Conservation (phyloP, 768 basidiomycete species). For the Panus rudis region DNA sequence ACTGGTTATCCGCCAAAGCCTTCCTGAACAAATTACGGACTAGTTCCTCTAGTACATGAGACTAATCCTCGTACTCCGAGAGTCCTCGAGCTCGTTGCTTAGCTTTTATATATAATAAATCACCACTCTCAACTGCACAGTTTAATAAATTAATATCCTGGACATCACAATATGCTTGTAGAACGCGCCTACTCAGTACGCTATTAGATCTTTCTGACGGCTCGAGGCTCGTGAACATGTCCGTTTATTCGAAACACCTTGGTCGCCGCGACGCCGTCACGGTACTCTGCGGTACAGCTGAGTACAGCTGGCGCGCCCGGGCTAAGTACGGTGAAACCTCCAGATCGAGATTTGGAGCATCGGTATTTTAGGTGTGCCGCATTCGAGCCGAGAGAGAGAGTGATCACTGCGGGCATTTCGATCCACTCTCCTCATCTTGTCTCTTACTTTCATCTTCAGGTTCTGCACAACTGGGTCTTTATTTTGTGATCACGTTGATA, state of each 20-base stretch:
- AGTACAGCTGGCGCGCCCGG: too few species aligned
- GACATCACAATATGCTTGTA: too few species aligned
- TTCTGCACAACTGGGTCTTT: background rate
- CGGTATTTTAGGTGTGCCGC: too few species aligned
- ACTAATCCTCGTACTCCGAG: background rate
- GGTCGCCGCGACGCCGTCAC: too few species aligned
- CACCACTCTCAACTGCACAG: background rate
- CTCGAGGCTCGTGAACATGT: too few species aligned
- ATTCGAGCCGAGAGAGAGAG: background rate
- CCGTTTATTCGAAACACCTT: too few species aligned
- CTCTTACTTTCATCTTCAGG: background rate
- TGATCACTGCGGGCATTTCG: background rate
- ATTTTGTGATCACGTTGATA: background rate
- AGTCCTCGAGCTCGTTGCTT: background rate
- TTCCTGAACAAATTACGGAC: constrained; percentile 16
- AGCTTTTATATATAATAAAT: background rate
- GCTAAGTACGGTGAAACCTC: too few species aligned
- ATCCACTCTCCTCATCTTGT: background rate
- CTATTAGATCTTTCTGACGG: too few species aligned
- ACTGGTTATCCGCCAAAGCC: constrained; percentile 49
- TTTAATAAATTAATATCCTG: too few species aligned
- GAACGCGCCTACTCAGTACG: too few species aligned
- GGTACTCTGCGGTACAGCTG: too few species aligned
- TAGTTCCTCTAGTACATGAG: background rate
- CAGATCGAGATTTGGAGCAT: too few species aligned